These are phyloP conservation scores for Lactarius deliciosus DNA, from an alignment of 768 basidiomycete genomes.

Conservation along the genomic window DNA sequence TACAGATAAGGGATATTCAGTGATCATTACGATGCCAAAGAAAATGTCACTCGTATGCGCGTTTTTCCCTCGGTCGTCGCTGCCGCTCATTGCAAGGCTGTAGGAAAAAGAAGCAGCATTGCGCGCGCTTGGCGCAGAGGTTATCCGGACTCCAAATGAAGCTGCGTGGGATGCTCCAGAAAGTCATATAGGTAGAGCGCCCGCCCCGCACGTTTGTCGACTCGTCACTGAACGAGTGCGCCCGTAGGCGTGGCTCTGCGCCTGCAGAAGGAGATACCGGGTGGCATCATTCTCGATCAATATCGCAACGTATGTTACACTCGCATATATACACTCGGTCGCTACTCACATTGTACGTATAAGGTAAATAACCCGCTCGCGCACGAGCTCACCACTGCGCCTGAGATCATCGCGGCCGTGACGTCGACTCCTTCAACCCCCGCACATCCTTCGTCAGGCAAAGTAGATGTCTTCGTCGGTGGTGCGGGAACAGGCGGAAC, in stretches of 20 bases:
- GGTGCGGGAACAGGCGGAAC: conserved; percentile 97
- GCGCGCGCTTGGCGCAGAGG: conserved; percentile 89
- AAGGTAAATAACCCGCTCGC: conserved; percentile 85
- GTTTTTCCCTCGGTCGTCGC: neutral
- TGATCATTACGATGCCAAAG: conserved; percentile 87
- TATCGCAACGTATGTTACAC: conserved; percentile 64
- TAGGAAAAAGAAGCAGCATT: conserved; percentile 93
- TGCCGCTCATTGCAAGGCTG: neutral
- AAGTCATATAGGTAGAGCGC: conserved; percentile 83
- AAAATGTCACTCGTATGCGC: conserved; percentile 83
- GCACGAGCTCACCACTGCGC: conserved; percentile 87
- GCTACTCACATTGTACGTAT: conserved; percentile 20
- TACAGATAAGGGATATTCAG: conserved; percentile 72
- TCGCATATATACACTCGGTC: neutral
- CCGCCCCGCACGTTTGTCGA: conserved; percentile 32
- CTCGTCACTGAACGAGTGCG: conserved; percentile 72
- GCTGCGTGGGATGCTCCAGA: conserved; percentile 88
- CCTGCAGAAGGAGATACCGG: conserved; percentile 73
- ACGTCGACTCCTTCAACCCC: conserved; percentile 60
- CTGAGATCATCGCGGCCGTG: conserved; percentile 86
- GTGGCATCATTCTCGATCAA: conserved; percentile 91
- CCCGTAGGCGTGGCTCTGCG: conserved; percentile 75
- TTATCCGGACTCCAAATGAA: conserved; percentile 89
- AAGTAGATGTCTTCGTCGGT: conserved; percentile 79
- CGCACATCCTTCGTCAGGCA: conserved; percentile 59